Percentiles rank a stretch among this genome's conserved stretches.
Evolutionary conservation across 805 yeast species (phyloP).

Genomic region (Wickerhamomyces hampshirensis): DNA sequence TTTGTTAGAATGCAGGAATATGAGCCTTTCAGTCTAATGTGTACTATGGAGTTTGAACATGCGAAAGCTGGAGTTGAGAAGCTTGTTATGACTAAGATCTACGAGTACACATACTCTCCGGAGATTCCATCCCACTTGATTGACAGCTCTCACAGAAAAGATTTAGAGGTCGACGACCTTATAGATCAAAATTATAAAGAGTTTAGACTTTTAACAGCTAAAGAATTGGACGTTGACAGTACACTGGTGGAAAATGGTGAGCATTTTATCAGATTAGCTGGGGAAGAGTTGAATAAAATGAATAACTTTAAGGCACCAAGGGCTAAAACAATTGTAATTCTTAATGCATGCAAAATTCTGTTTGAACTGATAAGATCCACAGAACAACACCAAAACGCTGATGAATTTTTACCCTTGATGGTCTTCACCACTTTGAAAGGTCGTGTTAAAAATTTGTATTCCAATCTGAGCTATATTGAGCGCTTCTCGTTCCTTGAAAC

Average conservation of each 20-base stretch:
- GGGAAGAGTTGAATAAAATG: constrained; percentile 70
- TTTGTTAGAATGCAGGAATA: constrained; percentile 52
- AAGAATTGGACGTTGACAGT: constrained; percentile 72
- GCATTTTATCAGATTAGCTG: constrained; percentile 61
- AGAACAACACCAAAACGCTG: constrained; percentile 75
- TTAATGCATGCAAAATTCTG: constrained; percentile 89
- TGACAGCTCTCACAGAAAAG: constrained; percentile 55
- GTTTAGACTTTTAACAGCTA: constrained; percentile 58
- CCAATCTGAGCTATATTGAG: constrained; percentile 82
- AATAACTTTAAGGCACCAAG: constrained; percentile 88
- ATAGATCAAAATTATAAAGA: constrained; percentile 51
- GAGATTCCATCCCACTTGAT: constrained; percentile 41
- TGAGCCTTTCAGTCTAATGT: constrained; percentile 73
- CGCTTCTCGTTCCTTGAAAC: constrained; percentile 69
- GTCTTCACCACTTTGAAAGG: constrained; percentile 75
- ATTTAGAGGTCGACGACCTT: constrained; percentile 53
- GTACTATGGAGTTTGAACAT: constrained; percentile 55
- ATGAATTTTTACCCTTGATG: constrained; percentile 84
- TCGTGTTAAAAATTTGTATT: constrained; percentile 56
- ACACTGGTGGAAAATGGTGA: constrained; percentile 42
- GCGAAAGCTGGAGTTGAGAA: constrained; percentile 92
- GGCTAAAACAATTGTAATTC: constrained; percentile 85
- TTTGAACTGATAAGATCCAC: constrained; percentile 77
- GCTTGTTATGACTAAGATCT: constrained; percentile 82
- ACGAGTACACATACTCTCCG: constrained; percentile 77